Base-by-base conservation (phyloP, 192 early-diverging fungal species). In the Pilobolus umbonatus region DNA sequence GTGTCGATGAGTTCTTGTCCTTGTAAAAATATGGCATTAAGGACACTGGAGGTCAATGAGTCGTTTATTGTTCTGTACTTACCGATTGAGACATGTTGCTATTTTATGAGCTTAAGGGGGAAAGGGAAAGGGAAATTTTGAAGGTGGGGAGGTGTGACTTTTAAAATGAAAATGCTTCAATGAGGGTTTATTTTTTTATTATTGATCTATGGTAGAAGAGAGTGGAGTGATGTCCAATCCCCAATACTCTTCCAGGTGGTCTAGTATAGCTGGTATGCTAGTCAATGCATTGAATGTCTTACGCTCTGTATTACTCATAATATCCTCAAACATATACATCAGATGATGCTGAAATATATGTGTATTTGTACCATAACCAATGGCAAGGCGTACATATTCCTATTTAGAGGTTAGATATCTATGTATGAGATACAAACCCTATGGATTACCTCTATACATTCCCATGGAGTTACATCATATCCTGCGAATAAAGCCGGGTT, bases 401-500 rank as follows among this genome's bases (percentile, higher is more conserved):
- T 69, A 59, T 11, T 24, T 24, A 50, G 28, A 45, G n/a, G 4
- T 21, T 9, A 22, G 17, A 45, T 45, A 21, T 50, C 4, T 15
- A 11, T 8, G 5, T 14, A 55, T 9, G 15, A 55, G 3, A 19
- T n/a, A 48, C 5, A 21, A 24, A 28, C 36, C 35, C 31, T 34
- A 15, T 32, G 2, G 2, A 56, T 42, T 53, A 70, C 73, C 59
- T 91, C 86, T 6, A 96, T 80, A 44, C 86, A 87, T 30, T 85
- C 84, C 62, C 88, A 73, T 2, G 96, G 94, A 5, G 94, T 95
- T 14, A 72, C 60, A 21, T 79, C 72, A 58, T 87, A 71, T 28
- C 92, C 92, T 14, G 91, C 82, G 82, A 95, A 98, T 11, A 98
- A 71, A 0, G 94, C 94, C 28, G 95, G 95, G 61, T 98, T 98